Evolutionary conservation across 768 basidiomycete species (phyloP).

Genomic region (Crepidotus variabilis): DNA sequence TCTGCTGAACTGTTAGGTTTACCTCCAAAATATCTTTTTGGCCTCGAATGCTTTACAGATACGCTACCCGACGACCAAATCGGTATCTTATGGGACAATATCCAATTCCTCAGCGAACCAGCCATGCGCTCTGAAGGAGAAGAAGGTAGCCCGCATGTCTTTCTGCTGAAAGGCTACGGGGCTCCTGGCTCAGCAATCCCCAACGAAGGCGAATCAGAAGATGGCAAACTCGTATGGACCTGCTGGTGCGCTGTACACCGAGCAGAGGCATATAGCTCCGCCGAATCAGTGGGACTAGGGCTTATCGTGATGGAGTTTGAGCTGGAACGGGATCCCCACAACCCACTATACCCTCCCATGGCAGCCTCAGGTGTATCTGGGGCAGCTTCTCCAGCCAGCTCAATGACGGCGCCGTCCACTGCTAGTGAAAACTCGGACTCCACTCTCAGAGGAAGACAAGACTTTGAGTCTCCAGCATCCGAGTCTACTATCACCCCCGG

Average conservation of each 20-base stretch:
- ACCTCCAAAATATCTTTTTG: constrained; percentile 67
- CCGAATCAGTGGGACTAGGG: constrained; percentile 11
- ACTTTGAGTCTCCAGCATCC: not conserved
- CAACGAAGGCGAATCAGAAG: constrained; percentile 20
- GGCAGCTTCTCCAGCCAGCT: not conserved
- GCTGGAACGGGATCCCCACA: constrained; percentile 63
- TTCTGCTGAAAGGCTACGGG: constrained; percentile 68
- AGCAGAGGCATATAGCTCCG: constrained; percentile 25
- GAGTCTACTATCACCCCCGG: not conserved
- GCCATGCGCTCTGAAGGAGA: constrained; percentile 40
- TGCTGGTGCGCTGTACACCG: constrained; percentile 71
- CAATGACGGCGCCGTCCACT: not conserved
- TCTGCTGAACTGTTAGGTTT: constrained; percentile 71
- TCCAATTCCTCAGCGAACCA: constrained; percentile 60
- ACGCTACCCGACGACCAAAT: constrained; percentile 64
- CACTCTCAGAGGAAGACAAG: not conserved
- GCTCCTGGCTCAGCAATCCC: constrained; percentile 49
- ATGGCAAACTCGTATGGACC: constrained; percentile 48
- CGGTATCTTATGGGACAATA: constrained; percentile 67
- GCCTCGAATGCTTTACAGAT: constrained; percentile 68
- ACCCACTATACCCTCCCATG: constrained; percentile 57
- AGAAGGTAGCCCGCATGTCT: constrained; percentile 50
- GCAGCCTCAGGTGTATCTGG: constrained; percentile 13
- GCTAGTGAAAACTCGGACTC: not conserved
- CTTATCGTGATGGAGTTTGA: constrained; percentile 79